Evolutionary conservation across 805 yeast genomes (phyloP).

Genomic region (Blastobotrys peoriensis): DNA sequence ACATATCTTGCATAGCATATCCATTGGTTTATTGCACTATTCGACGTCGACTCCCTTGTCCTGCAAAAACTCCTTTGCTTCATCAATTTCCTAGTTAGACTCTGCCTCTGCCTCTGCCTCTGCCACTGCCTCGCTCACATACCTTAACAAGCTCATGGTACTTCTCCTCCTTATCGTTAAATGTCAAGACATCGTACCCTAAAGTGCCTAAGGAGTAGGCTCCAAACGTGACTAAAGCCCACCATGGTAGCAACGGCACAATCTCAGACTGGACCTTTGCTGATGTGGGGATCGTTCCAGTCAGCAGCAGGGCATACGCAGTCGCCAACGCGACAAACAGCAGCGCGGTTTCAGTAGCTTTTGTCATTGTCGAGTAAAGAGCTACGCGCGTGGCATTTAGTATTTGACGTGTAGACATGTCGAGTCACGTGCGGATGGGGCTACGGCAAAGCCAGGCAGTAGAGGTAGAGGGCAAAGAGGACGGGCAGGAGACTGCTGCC

Average conservation of each 20-base stretch:
- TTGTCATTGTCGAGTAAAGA: conserved; percentile 45
- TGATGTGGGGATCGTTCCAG: conserved; percentile 51
- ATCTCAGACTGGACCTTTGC: conserved; percentile 44
- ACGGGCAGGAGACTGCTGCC: too few species aligned
- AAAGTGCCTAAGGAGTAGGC: conserved; percentile 60
- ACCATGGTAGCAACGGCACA: conserved; percentile 62
- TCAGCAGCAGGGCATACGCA: conserved; percentile 45
- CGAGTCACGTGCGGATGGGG: too few species aligned
- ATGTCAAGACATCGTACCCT: conserved; percentile 63
- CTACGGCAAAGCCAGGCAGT: too few species aligned
- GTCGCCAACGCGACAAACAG: conserved; percentile 43
- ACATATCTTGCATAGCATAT: too few species aligned
- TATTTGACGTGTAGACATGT: too few species aligned
- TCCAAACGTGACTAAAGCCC: conserved; percentile 65
- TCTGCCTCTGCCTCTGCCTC: not conserved
- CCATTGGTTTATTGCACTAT: too few species aligned
- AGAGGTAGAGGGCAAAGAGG: too few species aligned
- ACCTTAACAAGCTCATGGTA: conserved; percentile 51
- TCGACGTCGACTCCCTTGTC: conserved; percentile 48
- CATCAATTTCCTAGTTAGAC: conserved; percentile 40
- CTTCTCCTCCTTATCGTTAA: conserved; percentile 65
- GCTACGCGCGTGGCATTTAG: not conserved
- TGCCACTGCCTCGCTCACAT: conserved; percentile 16
- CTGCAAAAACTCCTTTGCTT: conserved; percentile 55
- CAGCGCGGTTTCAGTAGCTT: conserved; percentile 55